A percentile compares a stretch with the other conserved stretches of the same genome.
Conservation (phyloP, 441 rosid genomes). For the Populus tomentosa region DNA sequence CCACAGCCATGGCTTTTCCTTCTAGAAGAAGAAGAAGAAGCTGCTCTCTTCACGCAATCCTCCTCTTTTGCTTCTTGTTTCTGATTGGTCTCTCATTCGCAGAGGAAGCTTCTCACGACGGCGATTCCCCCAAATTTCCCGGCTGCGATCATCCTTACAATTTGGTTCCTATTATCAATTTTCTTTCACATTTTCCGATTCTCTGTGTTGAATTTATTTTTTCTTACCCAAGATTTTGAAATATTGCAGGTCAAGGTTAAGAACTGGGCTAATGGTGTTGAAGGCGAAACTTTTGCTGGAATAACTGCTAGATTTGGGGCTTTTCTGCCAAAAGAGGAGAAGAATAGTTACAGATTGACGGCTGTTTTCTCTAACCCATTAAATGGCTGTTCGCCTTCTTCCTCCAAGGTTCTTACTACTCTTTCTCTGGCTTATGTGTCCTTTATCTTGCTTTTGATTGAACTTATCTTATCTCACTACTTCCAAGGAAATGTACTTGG, state of each 20-base stretch:
- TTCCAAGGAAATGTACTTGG: neutral
- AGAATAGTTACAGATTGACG: slow-evolving; percentile 46
- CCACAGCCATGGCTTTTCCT: neutral
- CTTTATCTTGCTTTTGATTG: neutral
- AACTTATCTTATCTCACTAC: neutral
- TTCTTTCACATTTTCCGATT: too few species aligned
- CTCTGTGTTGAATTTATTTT: neutral
- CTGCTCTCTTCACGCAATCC: neutral
- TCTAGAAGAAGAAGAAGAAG: neutral
- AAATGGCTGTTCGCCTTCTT: slow-evolving; percentile 61
- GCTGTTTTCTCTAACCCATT: slow-evolving; percentile 61
- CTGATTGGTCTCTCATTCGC: slow-evolving; percentile 6
- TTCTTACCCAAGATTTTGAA: neutral
- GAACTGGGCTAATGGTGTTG: slow-evolving; percentile 62
- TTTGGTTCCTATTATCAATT: neutral
- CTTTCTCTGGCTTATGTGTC: slow-evolving; percentile 4
- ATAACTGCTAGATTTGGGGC: slow-evolving; percentile 79
- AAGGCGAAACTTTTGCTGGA: slow-evolving; percentile 47
- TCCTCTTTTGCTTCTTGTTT: slow-evolving; percentile 5
- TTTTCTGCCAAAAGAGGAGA: slow-evolving; percentile 46
- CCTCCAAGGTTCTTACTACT: slow-evolving; percentile 54
- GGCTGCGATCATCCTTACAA: slow-evolving; percentile 21
- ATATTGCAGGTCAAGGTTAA: slow-evolving; percentile 65
- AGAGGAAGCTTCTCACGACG: slow-evolving; percentile 15
- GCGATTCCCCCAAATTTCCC: slow-evolving; percentile 15